phyloP scores from a whole-genome alignment of 2,329 filamentous ascomycete genomes.

The Epichloe brachyelytri region DNA sequence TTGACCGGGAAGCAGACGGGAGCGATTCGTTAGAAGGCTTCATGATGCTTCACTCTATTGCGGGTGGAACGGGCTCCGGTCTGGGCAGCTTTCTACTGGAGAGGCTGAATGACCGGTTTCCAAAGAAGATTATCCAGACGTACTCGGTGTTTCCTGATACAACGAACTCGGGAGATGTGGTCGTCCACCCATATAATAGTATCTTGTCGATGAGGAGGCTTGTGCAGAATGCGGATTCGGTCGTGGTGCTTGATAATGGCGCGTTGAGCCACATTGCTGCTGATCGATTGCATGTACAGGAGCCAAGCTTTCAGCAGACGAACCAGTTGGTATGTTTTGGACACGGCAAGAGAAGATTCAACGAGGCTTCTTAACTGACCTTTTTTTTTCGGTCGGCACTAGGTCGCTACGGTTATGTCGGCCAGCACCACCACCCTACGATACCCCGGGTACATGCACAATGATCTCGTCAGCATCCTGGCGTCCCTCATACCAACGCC shows the following conservation, averaged over 20 bases:
- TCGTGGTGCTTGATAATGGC: conserved; percentile 93
- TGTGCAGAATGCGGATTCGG: conserved; percentile 93
- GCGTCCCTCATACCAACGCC: conserved; percentile 93
- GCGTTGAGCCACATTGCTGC: conserved; percentile 88
- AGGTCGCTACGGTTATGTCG: conserved; percentile 95
- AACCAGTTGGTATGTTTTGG: conserved; percentile 62
- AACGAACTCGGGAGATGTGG: conserved; percentile 74
- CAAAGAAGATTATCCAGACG: conserved; percentile 97
- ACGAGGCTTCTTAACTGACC: neutral
- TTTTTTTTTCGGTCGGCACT: neutral
- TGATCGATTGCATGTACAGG: conserved; percentile 85
- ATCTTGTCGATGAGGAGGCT: conserved; percentile 80
- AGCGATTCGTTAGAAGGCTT: conserved; percentile 97
- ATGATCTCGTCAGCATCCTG: conserved; percentile 93
- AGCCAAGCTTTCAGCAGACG: conserved; percentile 92
- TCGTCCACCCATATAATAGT: conserved; percentile 98
- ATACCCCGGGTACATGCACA: conserved; percentile 99
- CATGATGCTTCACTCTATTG: conserved; percentile 97
- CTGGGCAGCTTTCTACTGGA: conserved; percentile 90
- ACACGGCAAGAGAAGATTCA: neutral
- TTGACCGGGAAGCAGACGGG: conserved; percentile 93
- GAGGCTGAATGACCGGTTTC: conserved; percentile 90
- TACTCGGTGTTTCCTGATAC: conserved; percentile 98
- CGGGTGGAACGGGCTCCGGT: conserved; percentile 92
- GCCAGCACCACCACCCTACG: conserved; percentile 91